phyloP scores from a whole-genome alignment of 1,284 basidiomycete species.

The Sporisorium reilianum region DNA sequence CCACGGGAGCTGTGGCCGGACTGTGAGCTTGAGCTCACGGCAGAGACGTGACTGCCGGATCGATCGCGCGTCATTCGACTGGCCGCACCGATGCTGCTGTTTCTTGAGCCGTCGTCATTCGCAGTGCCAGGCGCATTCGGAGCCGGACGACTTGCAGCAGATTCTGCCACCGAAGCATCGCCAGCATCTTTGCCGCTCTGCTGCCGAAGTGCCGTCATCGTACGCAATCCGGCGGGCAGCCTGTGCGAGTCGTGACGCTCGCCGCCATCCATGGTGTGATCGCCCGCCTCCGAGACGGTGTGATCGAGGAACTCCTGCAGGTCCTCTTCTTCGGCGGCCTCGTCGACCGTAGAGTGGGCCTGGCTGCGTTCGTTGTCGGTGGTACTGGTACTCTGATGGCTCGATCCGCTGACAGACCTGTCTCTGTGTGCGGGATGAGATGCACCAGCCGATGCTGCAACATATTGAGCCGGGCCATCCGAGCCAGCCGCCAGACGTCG shows the following conservation, averaged over 20 bases:
- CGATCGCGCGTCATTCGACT: conserved; percentile 31
- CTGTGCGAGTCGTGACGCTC: conserved; percentile 37
- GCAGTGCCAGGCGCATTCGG: neutral
- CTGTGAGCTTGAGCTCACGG: conserved; percentile 40
- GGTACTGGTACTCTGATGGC: conserved; percentile 27
- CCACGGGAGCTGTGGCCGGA: conserved; percentile 34
- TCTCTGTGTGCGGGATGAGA: conserved; percentile 7
- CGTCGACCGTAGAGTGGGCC: conserved; percentile 13
- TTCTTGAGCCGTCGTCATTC: conserved; percentile 5
- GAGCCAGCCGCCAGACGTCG: conserved; percentile 9
- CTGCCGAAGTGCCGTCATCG: conserved; percentile 35
- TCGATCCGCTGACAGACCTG: conserved; percentile 37
- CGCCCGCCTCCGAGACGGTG: conserved; percentile 11
- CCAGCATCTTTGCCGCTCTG: conserved; percentile 12
- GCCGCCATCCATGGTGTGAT: conserved; percentile 27
- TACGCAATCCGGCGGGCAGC: conserved; percentile 35
- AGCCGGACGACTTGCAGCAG: neutral
- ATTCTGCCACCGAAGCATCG: conserved; percentile 10
- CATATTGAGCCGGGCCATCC: neutral
- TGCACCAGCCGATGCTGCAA: neutral
- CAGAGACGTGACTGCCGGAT: conserved; percentile 49
- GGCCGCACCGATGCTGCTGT: neutral
- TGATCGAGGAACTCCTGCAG: conserved; percentile 49
- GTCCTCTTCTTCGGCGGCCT: conserved; percentile 35
- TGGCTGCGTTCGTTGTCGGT: conserved; percentile 33